Percentiles rank a stretch among this genome's conserved stretches.
Evolutionary conservation across 2,329 filamentous ascomycete genomes (phyloP).

Genomic region (Botryosphaeria dothidea): DNA sequence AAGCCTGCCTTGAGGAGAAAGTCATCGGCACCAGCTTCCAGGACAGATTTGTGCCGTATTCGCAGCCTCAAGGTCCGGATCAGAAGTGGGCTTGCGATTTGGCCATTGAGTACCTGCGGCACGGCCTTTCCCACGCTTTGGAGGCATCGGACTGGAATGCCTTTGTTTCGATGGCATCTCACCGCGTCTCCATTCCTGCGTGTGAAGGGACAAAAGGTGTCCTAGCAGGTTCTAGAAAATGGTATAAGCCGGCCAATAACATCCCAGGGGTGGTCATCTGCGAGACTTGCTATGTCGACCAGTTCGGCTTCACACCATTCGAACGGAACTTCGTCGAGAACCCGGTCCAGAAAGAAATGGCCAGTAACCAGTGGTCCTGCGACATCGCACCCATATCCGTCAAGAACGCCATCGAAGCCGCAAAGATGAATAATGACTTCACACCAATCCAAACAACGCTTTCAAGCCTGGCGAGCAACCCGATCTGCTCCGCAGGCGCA

Average conservation of each 20-base stretch:
- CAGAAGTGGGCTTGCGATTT: not conserved
- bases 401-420: constrained; percentile 56
- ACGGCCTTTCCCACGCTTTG: not conserved
- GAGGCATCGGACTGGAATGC: not conserved
- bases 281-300: constrained; percentile 48
- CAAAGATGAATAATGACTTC: not conserved
- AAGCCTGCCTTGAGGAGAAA: not conserved
- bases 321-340: constrained; percentile 57
- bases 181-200: constrained; percentile 56
- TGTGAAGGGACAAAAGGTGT: constrained; percentile 53
- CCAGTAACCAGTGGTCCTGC: constrained; percentile 63
- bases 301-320: constrained; percentile 61
- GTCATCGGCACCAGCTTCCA: not conserved
- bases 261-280: not conserved
- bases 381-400: constrained; percentile 53
- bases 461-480: constrained; percentile 42
- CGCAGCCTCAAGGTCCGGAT: not conserved
- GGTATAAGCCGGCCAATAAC: constrained; percentile 44
- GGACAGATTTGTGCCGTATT: not conserved
- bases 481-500: constrained; percentile 50
- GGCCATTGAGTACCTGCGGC: not conserved
- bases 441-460: not conserved
- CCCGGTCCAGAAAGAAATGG: constrained; percentile 54
- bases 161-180: constrained; percentile 50
- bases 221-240: constrained; percentile 61